Conservation (phyloP, 148 eudicot genomes). For the Rhododendron ferrugineum region DNA sequence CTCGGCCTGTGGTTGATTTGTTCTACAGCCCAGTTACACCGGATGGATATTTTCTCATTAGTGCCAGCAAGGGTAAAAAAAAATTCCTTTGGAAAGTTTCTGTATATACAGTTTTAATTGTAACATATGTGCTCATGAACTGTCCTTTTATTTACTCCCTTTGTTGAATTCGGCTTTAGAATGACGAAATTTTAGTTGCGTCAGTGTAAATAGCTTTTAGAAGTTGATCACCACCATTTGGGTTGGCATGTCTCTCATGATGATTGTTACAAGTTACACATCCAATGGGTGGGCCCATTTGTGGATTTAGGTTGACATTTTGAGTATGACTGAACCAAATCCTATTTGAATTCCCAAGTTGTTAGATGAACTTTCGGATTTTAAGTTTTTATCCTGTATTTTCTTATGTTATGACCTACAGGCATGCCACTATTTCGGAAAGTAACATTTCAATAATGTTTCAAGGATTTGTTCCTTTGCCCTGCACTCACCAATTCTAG, state of each 20-base stretch:
- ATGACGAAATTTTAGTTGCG: neutral
- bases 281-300: neutral
- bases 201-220: too few species aligned
- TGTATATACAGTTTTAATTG: neutral
- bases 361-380: neutral
- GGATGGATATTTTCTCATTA: slow-evolving; percentile 74
- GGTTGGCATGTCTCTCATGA: neutral
- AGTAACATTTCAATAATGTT: neutral
- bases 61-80: slow-evolving; percentile 79
- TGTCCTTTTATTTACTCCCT: neutral
- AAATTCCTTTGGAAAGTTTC: neutral
- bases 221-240: neutral
- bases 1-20: slow-evolving; percentile 86
- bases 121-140: neutral
- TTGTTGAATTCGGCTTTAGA: neutral
- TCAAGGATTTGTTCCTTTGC: neutral
- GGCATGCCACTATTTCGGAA: neutral
- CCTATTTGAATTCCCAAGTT: neutral
- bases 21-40: slow-evolving; percentile 81
- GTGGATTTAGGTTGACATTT: neutral
- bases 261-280: neutral
- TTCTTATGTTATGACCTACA: neutral
- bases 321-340: neutral
- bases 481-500: neutral
- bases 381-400: neutral